Evolutionary conservation across 2,329 filamentous ascomycete genomes (phyloP), one percentile per base, ranked within the genome.

Genomic region (Blastomyces parvus): DNA sequence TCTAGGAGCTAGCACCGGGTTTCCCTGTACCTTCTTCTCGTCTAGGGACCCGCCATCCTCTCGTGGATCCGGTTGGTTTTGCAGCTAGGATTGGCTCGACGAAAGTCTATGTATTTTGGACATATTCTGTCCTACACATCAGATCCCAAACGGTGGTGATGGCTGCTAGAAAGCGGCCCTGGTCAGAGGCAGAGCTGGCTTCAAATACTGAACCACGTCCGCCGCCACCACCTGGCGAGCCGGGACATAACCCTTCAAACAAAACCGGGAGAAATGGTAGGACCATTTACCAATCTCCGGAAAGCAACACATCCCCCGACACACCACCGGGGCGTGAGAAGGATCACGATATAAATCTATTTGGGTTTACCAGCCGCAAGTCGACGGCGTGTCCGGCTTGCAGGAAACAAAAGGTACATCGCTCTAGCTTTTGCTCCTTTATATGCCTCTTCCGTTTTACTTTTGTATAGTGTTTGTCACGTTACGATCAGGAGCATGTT

Each of bases 301-400:
- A 65, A 13, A 62, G 56, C 56, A 60, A 40, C 30, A 64, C 60
- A 55, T 36, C 42, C 38, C 30, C 59, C 11, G 61, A 60, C 44
- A 64, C 64, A 25, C 62, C 62, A 27, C 61, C 59, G 9, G 53
- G 42, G 19, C 17, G 58, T 33, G 48, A 36, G 2, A 42, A 25
- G 2, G 36, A 55, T 19, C 64, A 53, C 22, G 55, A 65, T 14
- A 38, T 65, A 44, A 66, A 42, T 62, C 56, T 60, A 30, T 59
- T 61, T 19, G 48, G 55, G n/a, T 61, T 63, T 50, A 64, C 65
- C 48, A 77, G 74, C 48, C 72, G 75, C 59, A 77, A 77, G 65
- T 74, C 76, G 61, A 77, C 75, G 40, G 80, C 80, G 14, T 82
- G 80, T 69, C 79, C 79, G 36, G 76, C 79, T 44, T 82, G 80